These are phyloP conservation scores for Teratosphaeria viscida DNA, from an alignment of 2,329 filamentous ascomycete species.

Conservation along the genomic window DNA sequence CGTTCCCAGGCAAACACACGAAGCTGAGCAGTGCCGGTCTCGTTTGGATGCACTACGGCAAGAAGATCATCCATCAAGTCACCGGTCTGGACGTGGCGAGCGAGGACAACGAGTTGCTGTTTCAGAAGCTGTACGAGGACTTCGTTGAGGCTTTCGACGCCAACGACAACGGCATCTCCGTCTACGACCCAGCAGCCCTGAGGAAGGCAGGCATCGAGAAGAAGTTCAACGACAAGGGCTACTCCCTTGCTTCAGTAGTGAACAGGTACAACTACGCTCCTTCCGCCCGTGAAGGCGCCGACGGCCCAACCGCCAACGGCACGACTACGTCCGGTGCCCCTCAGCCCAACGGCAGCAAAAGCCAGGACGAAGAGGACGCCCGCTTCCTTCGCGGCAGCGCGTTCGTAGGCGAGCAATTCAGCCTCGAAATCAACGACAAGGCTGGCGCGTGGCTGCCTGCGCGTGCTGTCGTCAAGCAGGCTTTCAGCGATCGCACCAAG, in stretches of 20 bases:
- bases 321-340: slow-evolving; percentile 9
- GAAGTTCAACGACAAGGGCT: slow-evolving; percentile 71
- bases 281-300: slow-evolving; percentile 20
- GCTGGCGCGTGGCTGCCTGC: slow-evolving; percentile 76
- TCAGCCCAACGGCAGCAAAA: slow-evolving; percentile 18
- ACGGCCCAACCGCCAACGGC: slow-evolving; percentile 11
- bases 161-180: slow-evolving; percentile 89
- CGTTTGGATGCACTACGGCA: slow-evolving; percentile 92
- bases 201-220: slow-evolving; percentile 64
- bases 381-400: slow-evolving; percentile 67
- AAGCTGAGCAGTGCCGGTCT: slow-evolving; percentile 91
- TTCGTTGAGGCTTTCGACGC: slow-evolving; percentile 96
- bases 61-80: slow-evolving; percentile 63
- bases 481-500: slow-evolving; percentile 58
- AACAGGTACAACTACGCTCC: slow-evolving; percentile 66
- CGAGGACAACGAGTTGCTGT: slow-evolving; percentile 63
- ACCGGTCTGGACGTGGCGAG: slow-evolving; percentile 51
- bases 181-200: slow-evolving; percentile 63
- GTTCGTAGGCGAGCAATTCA: slow-evolving; percentile 84
- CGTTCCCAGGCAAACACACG: slow-evolving; percentile 72
- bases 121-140: slow-evolving; percentile 80
- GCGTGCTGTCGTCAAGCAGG: slow-evolving; percentile 62
- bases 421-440: slow-evolving; percentile 68
- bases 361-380: slow-evolving; percentile 66
- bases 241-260: slow-evolving; percentile 77